Evolutionary conservation across 164 flowering plant genomes (phyloP).

Genomic region (Platanus orientalis): DNA sequence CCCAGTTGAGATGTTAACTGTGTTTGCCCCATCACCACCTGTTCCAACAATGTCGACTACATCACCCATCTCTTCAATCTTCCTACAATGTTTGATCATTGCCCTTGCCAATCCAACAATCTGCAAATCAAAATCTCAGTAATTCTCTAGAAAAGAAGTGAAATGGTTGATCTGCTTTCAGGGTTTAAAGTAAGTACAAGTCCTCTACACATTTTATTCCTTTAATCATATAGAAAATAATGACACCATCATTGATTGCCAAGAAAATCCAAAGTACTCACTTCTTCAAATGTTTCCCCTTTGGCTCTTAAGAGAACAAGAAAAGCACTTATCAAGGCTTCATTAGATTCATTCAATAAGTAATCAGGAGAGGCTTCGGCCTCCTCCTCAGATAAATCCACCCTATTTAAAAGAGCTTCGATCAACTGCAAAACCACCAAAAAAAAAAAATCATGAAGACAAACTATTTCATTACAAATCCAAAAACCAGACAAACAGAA

Average conservation of each 20-base stretch:
- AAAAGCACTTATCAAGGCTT: slow-evolving; percentile 80
- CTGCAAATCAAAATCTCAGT: slow-evolving; percentile 25
- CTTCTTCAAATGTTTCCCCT: slow-evolving; percentile 94
- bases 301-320: slow-evolving; percentile 90
- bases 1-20: slow-evolving; percentile 93
- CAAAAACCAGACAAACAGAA: not conserved
- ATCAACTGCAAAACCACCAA: slow-evolving; percentile 44
- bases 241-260: no score
- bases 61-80: slow-evolving; percentile 69
- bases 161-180: not conserved
- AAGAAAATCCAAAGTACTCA: slow-evolving; percentile 13
- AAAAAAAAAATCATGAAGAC: not conserved
- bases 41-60: slow-evolving; percentile 96
- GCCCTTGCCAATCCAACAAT: slow-evolving; percentile 89
- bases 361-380: slow-evolving; percentile 74
- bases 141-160: not conserved
- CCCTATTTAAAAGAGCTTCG: slow-evolving; percentile 58
- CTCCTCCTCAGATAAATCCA: slow-evolving; percentile 73
- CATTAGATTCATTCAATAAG: slow-evolving; percentile 61
- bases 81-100: slow-evolving; percentile 61
- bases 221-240: no score
- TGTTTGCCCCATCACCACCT: slow-evolving; percentile 98
- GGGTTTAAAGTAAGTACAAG: not conserved
- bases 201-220: no score
- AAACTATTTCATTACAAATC: not conserved